Conservation (phyloP, 192 early-diverging fungal genomes). For the Coemansia reversa region DNA sequence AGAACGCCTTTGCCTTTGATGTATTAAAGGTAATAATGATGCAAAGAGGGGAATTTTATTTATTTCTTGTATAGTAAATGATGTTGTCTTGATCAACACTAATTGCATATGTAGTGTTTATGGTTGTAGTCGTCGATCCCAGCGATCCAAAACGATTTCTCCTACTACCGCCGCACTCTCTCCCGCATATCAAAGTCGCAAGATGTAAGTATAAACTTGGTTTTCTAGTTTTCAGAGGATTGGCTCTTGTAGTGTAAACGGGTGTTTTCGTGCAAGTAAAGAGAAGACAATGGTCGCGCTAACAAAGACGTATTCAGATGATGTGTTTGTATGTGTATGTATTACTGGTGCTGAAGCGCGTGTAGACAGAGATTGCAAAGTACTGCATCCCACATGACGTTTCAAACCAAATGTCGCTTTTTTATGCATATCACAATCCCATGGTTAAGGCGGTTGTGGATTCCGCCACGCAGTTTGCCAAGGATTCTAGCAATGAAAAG, state of each 20-base stretch:
- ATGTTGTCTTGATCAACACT: not conserved
- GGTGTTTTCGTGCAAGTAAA: too few relatives aligned
- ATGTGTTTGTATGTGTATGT: not conserved
- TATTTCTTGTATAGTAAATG: too few relatives aligned
- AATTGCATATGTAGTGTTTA: constrained; percentile 1
- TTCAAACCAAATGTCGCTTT: constrained; percentile 93
- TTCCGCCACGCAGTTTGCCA: constrained; percentile 69
- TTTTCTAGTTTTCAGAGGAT: too few relatives aligned
- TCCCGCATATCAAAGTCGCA: constrained; percentile 70
- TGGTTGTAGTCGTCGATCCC: constrained; percentile 45
- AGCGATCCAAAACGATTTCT: constrained; percentile 93
- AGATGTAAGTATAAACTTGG: constrained; percentile 52
- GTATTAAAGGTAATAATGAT: constrained; percentile 72
- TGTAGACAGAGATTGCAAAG: constrained; percentile 58
- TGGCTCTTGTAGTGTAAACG: too few relatives aligned
- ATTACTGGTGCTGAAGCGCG: not conserved
- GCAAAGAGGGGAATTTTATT: not conserved
- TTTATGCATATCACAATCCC: constrained; percentile 93
- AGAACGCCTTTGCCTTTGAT: constrained; percentile 91
- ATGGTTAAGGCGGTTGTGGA: constrained; percentile 89
- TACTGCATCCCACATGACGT: constrained; percentile 77
- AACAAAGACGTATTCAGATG: not conserved
- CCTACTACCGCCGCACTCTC: constrained; percentile 91
- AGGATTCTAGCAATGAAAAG: constrained; percentile 49
- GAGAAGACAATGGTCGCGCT: too few relatives aligned